Base-by-base conservation (phyloP, 441 rosid genomes). In the Populus hybrid region DNA sequence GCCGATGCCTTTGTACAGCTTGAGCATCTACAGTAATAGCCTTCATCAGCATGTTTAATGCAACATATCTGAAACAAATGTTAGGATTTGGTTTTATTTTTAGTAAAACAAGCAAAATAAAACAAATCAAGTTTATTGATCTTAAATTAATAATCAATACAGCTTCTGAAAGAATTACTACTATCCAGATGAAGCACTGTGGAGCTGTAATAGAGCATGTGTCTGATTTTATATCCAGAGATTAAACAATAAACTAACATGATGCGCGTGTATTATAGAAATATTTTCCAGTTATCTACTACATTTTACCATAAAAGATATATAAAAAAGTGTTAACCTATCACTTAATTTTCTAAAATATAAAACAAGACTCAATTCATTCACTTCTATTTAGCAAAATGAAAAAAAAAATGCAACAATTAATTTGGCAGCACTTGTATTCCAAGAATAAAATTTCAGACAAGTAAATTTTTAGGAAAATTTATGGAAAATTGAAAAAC, bases 1-100 rank as follows among this genome's bases (percentile, higher is more conserved):
- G 90, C 98, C 97, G 91, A 81, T 97, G 99, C 85, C 99, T 93
- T 84, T 97, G 99, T 81, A 97, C 98, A 54, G 99, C 98, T 90
- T 92, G 99, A 81, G 94, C 87, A 84, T 95, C 99, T 72, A 97
- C 94, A 24, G 89, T 76, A 73, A 97, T 89, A 81, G 99, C 99
- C 90, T 84, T 97, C 99, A 90, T 97, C 85, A 97, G 88, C 97
- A 97, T 97, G 90, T 95, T 97, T 80, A 95, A 81, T 73, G 99
- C 99, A 86, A 97, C 99, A 83, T 91, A 97, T 82, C 99, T 97
- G 91, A 78, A 78, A 89, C 71, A 80, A 64, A 35, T 34, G 7
- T 59, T 23, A 70, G 68, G 26, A 18, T 72, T 30, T 18, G 40
- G 34, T 67, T 26, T 30, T 26, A 26, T 28, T 30, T 1, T 18